phyloP scores from a whole-genome alignment of 306 rosid genomes.

The Arachis stenosperma region DNA sequence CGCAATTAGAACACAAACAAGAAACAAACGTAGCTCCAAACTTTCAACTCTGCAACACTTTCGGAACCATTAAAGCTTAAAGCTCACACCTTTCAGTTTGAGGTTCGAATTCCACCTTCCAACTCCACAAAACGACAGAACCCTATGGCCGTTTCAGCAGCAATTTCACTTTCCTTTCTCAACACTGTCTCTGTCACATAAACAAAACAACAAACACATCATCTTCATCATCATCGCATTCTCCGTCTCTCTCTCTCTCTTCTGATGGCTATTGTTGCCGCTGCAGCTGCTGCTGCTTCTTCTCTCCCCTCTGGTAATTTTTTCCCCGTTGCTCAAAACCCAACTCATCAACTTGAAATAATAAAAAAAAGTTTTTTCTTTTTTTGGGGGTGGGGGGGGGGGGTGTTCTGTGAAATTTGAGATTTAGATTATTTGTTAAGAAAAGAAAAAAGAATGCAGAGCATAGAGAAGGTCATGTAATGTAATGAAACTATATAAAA shows the following conservation, averaged over 20 bases:
- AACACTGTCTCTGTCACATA: not conserved
- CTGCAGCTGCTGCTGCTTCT: not conserved
- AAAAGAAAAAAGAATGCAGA: not conserved
- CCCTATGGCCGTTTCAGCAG: not conserved
- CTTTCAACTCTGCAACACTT: too few relatives aligned
- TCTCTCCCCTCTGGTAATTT: not conserved
- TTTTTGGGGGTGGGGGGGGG: not conserved
- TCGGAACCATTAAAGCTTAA: not conserved
- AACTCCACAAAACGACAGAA: not conserved
- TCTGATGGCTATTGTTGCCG: not conserved
- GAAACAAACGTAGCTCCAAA: not conserved
- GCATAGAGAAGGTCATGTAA: not conserved
- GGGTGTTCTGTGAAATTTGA: not conserved
- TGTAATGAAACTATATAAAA: not conserved
- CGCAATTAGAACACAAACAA: not conserved
- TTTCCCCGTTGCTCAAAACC: not conserved
- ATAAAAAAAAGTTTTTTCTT: not conserved
- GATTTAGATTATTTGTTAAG: not conserved
- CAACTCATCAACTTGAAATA: not conserved
- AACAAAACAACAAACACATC: not conserved
- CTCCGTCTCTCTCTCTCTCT: not conserved
- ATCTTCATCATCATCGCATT: not conserved
- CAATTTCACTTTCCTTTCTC: not conserved
- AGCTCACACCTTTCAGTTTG: not conserved
- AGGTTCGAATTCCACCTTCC: not conserved